Percentiles rank a stretch among this genome's conserved stretches.
Conservation (phyloP, 1,284 basidiomycete species). For the Cryptococcus depauperatus region DNA sequence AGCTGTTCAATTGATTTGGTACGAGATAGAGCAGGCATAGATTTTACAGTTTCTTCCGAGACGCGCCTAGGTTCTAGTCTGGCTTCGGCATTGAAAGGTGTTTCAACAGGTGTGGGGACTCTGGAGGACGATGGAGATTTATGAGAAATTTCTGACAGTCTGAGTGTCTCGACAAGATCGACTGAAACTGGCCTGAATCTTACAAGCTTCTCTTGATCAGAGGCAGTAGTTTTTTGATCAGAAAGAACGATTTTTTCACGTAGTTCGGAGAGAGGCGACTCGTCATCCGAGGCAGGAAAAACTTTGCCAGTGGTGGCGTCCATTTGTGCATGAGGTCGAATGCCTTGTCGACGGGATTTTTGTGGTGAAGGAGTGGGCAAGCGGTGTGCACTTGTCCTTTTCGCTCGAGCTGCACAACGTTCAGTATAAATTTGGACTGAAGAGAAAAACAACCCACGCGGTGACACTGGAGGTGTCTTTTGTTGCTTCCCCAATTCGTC, state of each 20-base stretch:
- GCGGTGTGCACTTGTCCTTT: slow-evolving; percentile 3
- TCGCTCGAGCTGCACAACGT: slow-evolving; percentile 4
- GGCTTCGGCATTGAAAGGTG: not conserved
- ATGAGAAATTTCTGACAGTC: not conserved
- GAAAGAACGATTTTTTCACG: slow-evolving; percentile 21
- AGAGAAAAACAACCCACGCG: slow-evolving; percentile 5
- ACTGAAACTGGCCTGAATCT: slow-evolving; percentile 22
- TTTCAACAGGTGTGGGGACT: not conserved
- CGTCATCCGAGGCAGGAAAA: slow-evolving; percentile 17
- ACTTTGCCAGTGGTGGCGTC: slow-evolving; percentile 9
- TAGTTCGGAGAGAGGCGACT: slow-evolving; percentile 18
- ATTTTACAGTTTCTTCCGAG: not conserved
- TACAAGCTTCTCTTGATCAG: slow-evolving; percentile 20
- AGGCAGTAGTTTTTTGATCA: too few species aligned
- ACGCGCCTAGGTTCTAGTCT: not conserved
- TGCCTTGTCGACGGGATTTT: slow-evolving; percentile 8
- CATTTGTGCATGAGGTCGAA: slow-evolving; percentile 7
- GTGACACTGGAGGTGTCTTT: slow-evolving; percentile 9
- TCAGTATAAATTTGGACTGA: not conserved
- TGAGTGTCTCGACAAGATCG: slow-evolving; percentile 13
- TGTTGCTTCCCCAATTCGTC: not conserved
- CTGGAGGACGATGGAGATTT: not conserved
- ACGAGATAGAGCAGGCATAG: slow-evolving; percentile 1
- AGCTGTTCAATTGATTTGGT: slow-evolving; percentile 17
- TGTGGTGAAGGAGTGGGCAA: slow-evolving; percentile 15